Percentiles rank a stretch among this genome's conserved stretches.
phyloP scores from a whole-genome alignment of 2,329 filamentous ascomycete genomes.

The Stagonosporopsis rhizophila region DNA sequence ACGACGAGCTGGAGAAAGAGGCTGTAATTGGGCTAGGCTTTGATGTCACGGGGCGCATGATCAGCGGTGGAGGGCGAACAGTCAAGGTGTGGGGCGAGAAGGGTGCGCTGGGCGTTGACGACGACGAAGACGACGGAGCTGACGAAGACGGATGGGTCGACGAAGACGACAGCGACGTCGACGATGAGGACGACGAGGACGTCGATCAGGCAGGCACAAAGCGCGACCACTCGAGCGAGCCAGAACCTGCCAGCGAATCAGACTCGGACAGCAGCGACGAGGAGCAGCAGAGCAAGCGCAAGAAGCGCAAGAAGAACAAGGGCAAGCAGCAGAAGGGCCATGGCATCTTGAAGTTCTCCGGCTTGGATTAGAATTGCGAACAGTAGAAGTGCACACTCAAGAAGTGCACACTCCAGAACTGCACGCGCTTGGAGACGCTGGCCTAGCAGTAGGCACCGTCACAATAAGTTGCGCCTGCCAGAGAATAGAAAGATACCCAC shows the following conservation, averaged over 20 bases:
- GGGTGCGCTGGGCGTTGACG: constrained; percentile 61
- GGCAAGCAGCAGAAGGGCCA: constrained; percentile 44
- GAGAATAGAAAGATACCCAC: background rate
- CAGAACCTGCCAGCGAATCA: constrained; percentile 56
- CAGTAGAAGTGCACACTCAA: too few species aligned
- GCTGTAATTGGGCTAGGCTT: constrained; percentile 83
- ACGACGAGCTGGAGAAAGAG: constrained; percentile 78
- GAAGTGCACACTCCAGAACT: too few species aligned
- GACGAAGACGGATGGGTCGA: constrained; percentile 49
- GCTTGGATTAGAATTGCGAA: constrained; percentile 34
- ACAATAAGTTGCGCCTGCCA: too few species aligned
- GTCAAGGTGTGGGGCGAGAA: constrained; percentile 91
- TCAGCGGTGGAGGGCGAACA: constrained; percentile 83
- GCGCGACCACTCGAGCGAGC: constrained; percentile 48
- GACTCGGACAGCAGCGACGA: constrained; percentile 55
- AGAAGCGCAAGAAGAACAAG: constrained; percentile 53
- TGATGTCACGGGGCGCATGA: constrained; percentile 83
- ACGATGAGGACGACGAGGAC: constrained; percentile 46
- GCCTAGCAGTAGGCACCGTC: too few species aligned
- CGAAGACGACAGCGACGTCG: background rate
- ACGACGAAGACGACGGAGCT: constrained; percentile 60
- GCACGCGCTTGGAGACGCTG: background rate
- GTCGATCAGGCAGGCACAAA: constrained; percentile 46
- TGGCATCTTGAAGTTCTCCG: constrained; percentile 47
- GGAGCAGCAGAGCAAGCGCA: constrained; percentile 49